phyloP scores from a whole-genome alignment of 805 yeast genomes.

The Hemisphaericaspora nanyangensis region DNA sequence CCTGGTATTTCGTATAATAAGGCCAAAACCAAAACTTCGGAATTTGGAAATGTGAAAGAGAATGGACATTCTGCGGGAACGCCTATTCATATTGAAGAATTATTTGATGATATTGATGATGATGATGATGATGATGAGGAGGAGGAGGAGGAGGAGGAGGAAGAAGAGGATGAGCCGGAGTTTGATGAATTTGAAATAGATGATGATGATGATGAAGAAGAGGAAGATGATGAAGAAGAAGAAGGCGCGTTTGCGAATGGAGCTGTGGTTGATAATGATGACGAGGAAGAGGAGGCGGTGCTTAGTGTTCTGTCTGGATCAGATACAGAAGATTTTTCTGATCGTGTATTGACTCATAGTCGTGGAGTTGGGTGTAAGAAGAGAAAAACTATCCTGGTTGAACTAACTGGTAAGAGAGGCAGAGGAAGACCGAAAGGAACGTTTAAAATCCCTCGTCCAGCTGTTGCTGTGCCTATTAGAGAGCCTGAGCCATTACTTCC shows the following conservation, averaged over 20 bases:
- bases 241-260: not conserved
- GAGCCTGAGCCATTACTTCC: not conserved
- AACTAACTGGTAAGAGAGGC: conserved; percentile 1
- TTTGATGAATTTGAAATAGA: conserved; percentile 12
- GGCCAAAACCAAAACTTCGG: not conserved
- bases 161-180: conserved; percentile 11
- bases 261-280: not conserved
- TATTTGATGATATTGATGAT: conserved; percentile 21
- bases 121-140: conserved; percentile 19
- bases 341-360: not conserved
- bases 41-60: not conserved
- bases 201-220: conserved; percentile 7
- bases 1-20: conserved; percentile 26
- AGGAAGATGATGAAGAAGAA: not conserved
- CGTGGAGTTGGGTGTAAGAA: not conserved
- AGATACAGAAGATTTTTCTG: not conserved
- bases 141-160: conserved; percentile 14
- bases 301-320: conserved; percentile 4
- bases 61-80: conserved; percentile 2
- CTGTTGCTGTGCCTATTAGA: not conserved
- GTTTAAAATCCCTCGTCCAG: conserved; percentile 3
- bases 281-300: conserved; percentile 3
- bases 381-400: conserved; percentile 7
- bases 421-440: conserved; percentile 12
- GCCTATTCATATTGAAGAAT: conserved; percentile 9